phyloP scores from a whole-genome alignment of 495 filamentous ascomycete genomes.

The Penicillium coprophilum region DNA sequence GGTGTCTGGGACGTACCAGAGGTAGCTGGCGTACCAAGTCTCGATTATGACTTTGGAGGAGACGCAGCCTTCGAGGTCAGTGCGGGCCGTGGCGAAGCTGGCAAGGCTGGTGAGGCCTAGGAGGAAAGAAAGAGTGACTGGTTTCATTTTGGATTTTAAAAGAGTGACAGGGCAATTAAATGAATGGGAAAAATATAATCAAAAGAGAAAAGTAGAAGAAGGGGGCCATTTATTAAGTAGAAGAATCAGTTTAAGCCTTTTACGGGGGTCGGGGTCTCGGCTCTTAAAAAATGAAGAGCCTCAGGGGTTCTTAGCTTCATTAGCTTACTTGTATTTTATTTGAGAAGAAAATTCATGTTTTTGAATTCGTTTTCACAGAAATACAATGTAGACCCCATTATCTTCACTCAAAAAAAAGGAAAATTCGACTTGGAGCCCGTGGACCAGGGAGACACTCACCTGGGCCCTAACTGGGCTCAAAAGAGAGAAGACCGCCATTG shows the following conservation, averaged over 20 bases:
- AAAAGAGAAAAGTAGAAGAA: background rate
- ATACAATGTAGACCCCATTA: background rate
- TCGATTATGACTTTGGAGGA: conserved; percentile 27
- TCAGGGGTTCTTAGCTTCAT: too few relatives aligned
- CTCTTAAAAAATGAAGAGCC: too few relatives aligned
- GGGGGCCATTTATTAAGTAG: background rate
- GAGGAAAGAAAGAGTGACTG: conserved; percentile 20
- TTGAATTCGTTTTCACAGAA: background rate
- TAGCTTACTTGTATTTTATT: too few relatives aligned
- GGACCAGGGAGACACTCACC: background rate
- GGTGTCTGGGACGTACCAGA: conserved; percentile 54
- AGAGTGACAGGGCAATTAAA: conserved; percentile 16
- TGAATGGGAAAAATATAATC: background rate
- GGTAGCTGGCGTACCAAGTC: conserved; percentile 42
- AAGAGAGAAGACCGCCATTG: background rate
- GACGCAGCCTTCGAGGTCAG: conserved; percentile 31
- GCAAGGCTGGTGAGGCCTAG: conserved; percentile 24
- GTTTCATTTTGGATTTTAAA: conserved; percentile 28
- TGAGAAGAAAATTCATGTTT: background rate
- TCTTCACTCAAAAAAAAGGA: background rate
- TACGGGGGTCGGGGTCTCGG: too few relatives aligned
- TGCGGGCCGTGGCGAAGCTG: conserved; percentile 25
- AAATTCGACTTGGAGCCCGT: background rate
- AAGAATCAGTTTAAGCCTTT: too few relatives aligned
- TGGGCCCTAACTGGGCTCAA: background rate